Percentiles rank a stretch among this genome's conserved stretches.
Evolutionary conservation across 2,329 filamentous ascomycete genomes (phyloP).

Genomic region (Truncatella angustata): DNA sequence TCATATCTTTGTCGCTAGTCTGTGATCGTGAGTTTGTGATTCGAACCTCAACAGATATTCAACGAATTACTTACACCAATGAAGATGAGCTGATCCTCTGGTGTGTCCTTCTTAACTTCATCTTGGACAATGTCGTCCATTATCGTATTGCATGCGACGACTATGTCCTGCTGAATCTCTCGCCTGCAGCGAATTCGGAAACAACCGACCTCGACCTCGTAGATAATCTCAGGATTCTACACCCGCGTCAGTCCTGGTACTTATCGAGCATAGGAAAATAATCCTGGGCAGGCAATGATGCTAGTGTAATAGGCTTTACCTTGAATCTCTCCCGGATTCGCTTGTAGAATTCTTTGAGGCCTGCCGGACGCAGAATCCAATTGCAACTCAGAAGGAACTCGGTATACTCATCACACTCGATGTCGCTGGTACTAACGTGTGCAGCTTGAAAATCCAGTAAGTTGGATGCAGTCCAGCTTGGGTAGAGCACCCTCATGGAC

Average conservation of each 20-base stretch:
- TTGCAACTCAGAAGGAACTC: conserved; percentile 9
- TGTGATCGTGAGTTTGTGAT: background rate
- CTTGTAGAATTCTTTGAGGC: conserved; percentile 9
- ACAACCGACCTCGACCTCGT: conserved; percentile 6
- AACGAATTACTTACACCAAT: background rate
- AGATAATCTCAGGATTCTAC: conserved; percentile 7
- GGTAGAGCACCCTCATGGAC: background rate
- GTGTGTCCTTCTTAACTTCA: background rate
- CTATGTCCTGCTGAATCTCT: background rate
- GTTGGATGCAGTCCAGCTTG: background rate
- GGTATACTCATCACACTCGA: background rate
- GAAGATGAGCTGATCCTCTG: background rate
- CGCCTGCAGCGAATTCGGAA: conserved; percentile 8
- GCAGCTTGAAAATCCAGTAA: background rate
- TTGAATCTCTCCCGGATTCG: background rate
- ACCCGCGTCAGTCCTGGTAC: background rate
- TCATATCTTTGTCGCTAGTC: conserved; percentile 3
- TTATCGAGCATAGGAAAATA: no score
- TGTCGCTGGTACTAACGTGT: background rate
- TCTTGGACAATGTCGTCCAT: conserved; percentile 9
- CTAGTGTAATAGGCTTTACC: background rate
- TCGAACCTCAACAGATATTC: background rate
- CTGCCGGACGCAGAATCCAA: conserved; percentile 12
- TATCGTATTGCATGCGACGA: background rate
- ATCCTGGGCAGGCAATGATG: no score